Evolutionary conservation across 441 rosid species (phyloP), one percentile per base, ranked within the genome.

Genomic region (Jatropha podagrica): DNA sequence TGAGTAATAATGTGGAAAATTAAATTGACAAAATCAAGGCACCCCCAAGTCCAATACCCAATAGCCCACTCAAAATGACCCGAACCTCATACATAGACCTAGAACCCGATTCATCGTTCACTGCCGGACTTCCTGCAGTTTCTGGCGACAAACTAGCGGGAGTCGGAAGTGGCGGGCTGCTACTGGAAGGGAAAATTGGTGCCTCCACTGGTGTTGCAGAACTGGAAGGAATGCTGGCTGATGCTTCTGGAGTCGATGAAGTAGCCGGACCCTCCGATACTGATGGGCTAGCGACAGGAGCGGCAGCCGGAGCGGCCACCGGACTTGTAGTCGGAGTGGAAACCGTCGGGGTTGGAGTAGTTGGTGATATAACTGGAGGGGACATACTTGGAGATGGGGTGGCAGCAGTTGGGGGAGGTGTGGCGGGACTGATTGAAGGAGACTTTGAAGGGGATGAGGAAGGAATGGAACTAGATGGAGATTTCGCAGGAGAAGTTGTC

Each of bases 101-200:
- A 4, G 90, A 82, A 81, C 83, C 84, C 54, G 92, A 83, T 68
- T 79, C 79, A n/a, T 82, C 85, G 26, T 71, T 81, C 26, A 74
- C 74, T 11, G 83, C 74, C 14, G 83, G 85, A 65, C 69, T 67
- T 56, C 37, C 70, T 4, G 83, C 85, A 32, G 60, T 74, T 54
- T 72, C 88, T 41, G 86, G 89, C 1, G 86, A 77, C 27, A 65
- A 69, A 65, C 63, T 79, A 20, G 58, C 76, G 2, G 86, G 82
- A 32, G 80, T 51, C 0, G 83, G 48, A 54, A 54, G 73, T 0
- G 84, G 77, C 0, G 90, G 90, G 52, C 81, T 79, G 15, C 88
- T 81, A 40, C 74, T 83, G 0, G 88, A 87, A 2, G 95, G 95
- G 73, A 88, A 83, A 42, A 85, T 80, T 0, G 95, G 95, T 11